Evolutionary conservation across 495 filamentous ascomycete genomes (phyloP), one percentile per base, ranked within the genome.

Genomic region (Xylaria castorea): DNA sequence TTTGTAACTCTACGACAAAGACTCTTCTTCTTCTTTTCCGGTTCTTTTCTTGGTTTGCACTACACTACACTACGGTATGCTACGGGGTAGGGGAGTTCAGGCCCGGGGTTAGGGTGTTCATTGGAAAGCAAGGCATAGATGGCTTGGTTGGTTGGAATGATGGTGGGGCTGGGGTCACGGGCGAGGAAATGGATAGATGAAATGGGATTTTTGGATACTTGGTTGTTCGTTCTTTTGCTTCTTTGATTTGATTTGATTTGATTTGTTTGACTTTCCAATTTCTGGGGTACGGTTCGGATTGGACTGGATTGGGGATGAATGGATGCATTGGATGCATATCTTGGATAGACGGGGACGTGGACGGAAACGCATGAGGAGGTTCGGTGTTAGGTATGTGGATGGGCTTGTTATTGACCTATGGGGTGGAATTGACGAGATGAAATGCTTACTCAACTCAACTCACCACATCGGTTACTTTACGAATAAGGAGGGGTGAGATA

Each of bases 1-100:
- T 32, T 1, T 57, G 53, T 57, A 57, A 57, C 53, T 57, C 27
- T 57, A 57, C 53, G 11, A 51, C 48, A 51, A 57, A 57, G 53
- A 30, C 53, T 57, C 7, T 32, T 57, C 27, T 32, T 57, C 32
- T 57, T 32, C 9, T 53, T 12, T n/a, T 55, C 12, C 16, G n/a
- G n/a, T 57, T 57, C 6, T 7, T 57, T 57, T 57, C 53, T 16
- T 12, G 53, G 25, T 30, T 57, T 53, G n/a, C 50, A 50, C 46
- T 50, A 50, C 46, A 50, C n/a, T 51, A 51, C 50, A 51, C n/a
- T 51, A 51, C 50, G 22, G 2, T 46, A 25, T 51, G 27, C 25
- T 57, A 57, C 27, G 53, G 53, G 53, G 27, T 32, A 57, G 25
- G 25, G 51, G 53, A 57, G 53, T 57, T 57, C 14, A 57, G 53